These are phyloP conservation scores for Elaeis guineensis DNA, from an alignment of 176 grass and related monocot genomes.

Conservation along the genomic window DNA sequence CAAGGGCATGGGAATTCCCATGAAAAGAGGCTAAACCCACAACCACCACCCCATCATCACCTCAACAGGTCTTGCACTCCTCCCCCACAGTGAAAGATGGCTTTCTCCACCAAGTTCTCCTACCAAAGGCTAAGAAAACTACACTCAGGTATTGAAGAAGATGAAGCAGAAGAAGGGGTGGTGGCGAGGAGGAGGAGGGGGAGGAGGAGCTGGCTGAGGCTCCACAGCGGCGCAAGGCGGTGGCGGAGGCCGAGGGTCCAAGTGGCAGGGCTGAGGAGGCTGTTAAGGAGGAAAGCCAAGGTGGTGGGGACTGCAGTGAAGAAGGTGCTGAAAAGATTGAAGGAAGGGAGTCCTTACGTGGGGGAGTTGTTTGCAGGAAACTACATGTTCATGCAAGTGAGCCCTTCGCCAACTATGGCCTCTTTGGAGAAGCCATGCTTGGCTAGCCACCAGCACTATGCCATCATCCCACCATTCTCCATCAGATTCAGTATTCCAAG, in stretches of 20 bases:
- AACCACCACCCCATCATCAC: no score
- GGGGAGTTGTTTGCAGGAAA: constrained; percentile 81
- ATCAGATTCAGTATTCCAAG: neutral
- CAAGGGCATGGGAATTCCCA: no score
- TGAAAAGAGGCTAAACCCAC: no score
- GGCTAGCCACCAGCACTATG: constrained; percentile 3
- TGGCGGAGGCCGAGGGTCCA: constrained; percentile 30
- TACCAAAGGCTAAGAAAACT: constrained; percentile 31
- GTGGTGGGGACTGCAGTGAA: constrained; percentile 29
- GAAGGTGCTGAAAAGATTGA: constrained; percentile 27
- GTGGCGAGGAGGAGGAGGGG: constrained; percentile 6
- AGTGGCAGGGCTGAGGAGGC: constrained; percentile 37
- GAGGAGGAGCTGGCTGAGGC: neutral
- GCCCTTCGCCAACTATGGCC: constrained; percentile 34
- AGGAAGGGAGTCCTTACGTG: constrained; percentile 59
- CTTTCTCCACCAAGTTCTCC: constrained; percentile 8
- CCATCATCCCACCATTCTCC: neutral
- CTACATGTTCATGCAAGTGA: constrained; percentile 96
- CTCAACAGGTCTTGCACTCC: neutral
- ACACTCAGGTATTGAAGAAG: constrained; percentile 1
- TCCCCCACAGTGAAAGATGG: neutral
- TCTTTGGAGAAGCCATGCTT: constrained; percentile 17
- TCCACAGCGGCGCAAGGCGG: neutral
- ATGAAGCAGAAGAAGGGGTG: constrained; percentile 20
- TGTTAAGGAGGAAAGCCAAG: constrained; percentile 41